Evolutionary conservation across 2,329 filamentous ascomycete genomes (phyloP).

Genomic region (Diaporthe vaccinii): DNA sequence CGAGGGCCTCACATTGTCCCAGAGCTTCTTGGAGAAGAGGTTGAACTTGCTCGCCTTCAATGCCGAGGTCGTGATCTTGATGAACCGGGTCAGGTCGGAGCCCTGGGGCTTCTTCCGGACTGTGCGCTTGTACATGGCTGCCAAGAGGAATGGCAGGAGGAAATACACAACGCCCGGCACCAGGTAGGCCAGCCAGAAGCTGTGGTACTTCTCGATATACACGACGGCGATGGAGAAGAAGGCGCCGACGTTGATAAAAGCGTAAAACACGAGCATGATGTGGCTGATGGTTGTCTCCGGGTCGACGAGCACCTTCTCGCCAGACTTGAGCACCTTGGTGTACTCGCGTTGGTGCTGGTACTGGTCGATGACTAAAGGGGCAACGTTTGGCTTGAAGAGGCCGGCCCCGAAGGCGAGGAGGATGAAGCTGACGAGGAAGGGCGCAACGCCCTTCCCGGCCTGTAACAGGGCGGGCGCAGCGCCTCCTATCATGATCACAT

Average conservation of each 20-base stretch:
- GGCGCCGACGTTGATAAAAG: conserved; percentile 77
- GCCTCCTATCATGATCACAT: conserved; percentile 74
- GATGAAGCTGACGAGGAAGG: conserved; percentile 73
- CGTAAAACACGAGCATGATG: conserved; percentile 67
- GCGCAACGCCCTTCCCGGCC: conserved; percentile 64
- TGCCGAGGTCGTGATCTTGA: conserved; percentile 67
- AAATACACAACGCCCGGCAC: conserved; percentile 67
- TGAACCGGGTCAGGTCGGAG: conserved; percentile 73
- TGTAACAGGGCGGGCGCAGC: conserved; percentile 72
- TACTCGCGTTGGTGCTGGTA: conserved; percentile 56
- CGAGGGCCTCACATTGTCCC: conserved; percentile 71
- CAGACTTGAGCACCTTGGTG: conserved; percentile 56
- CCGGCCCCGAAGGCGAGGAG: conserved; percentile 78
- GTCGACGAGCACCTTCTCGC: conserved; percentile 61
- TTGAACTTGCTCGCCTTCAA: conserved; percentile 66
- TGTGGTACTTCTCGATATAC: conserved; percentile 81
- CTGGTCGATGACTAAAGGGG: conserved; percentile 60
- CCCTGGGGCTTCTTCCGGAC: conserved; percentile 70
- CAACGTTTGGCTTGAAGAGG: conserved; percentile 76
- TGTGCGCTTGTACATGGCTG: conserved; percentile 69
- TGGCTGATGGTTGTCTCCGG: conserved; percentile 61
- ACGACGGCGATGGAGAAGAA: conserved; percentile 74
- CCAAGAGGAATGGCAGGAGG: conserved; percentile 69
- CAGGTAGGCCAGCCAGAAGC: conserved; percentile 79
- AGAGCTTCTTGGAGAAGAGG: conserved; percentile 67